These are phyloP conservation scores for Cutaneotrichosporon curvatum DNA, from an alignment of 1,284 basidiomycete genomes.

Conservation along the genomic window DNA sequence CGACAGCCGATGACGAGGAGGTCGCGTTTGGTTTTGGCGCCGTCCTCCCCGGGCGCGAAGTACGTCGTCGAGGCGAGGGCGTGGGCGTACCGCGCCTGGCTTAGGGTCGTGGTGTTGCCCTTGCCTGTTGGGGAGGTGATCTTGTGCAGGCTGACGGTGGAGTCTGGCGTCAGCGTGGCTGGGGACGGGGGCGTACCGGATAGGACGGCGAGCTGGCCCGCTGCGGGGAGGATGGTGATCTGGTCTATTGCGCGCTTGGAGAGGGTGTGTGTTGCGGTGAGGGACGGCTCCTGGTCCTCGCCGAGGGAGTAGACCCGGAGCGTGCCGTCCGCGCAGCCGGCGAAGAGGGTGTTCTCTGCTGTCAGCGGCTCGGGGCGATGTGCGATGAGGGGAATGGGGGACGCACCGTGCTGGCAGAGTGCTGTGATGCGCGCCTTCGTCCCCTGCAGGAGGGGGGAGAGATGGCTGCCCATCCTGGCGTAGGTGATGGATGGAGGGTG, in stretches of 20 bases:
- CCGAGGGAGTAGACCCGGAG: constrained; percentile 48
- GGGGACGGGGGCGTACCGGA: constrained; percentile 55
- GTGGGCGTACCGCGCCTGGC: constrained; percentile 68
- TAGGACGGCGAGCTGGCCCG: constrained; percentile 71
- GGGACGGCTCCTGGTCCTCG: constrained; percentile 20
- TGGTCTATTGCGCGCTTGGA: constrained; percentile 71
- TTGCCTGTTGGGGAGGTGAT: constrained; percentile 53
- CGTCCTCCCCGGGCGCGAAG: constrained; percentile 6
- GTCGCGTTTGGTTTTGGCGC: constrained; percentile 58
- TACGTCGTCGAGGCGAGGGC: constrained; percentile 58
- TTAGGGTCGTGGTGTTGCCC: constrained; percentile 58
- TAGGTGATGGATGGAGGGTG: no score
- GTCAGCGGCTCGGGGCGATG: neutral
- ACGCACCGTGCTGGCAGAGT: constrained; percentile 34
- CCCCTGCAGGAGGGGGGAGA: constrained; percentile 28
- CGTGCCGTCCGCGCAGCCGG: constrained; percentile 65
- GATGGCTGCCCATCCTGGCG: constrained; percentile 21
- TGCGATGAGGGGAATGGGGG: no score
- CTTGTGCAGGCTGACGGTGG: constrained; percentile 51
- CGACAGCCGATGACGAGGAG: constrained; percentile 73
- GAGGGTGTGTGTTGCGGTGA: constrained; percentile 55
- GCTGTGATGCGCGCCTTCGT: constrained; percentile 32
- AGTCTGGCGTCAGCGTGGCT: constrained; percentile 30
- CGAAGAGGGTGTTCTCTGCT: constrained; percentile 65
- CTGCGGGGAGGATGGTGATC: constrained; percentile 71